Evolutionary conservation across 164 flowering plant species (phyloP), one percentile per base, ranked within the genome.

Genomic region (Vitis rupestris): DNA sequence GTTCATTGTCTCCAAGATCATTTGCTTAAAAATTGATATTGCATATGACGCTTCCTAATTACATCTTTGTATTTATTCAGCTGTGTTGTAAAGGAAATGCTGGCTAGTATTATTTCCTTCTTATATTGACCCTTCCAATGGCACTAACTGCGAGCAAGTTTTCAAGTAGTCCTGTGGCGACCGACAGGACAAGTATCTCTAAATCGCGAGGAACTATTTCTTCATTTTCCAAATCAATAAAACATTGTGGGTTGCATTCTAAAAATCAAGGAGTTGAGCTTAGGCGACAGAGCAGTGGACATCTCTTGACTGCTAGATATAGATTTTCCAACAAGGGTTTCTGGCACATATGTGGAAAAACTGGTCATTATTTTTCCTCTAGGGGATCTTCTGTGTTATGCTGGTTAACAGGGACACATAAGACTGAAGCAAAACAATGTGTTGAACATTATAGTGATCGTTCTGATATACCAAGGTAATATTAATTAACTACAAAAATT

Each of bases 401-500:
- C 74, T 71, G 63, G 5, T 87, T 88, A 12, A 81, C 73, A 63
- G 75, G 86, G 78, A 79, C 80, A 67, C 82, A 68, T 16, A 74
- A 80, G 47, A 68, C 82, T n/a, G 87, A 86, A 76, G 72, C 87
- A 61, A 78, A 76, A 78, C 85, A 84, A 76, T 76, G 79, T 66
- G 53, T 73, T 47, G 76, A 71, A 71, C 65, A 76, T 72, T 73
- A 66, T 64, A 72, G 70, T 73, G 90, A 82, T 77, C 70, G 71
- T 75, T 68, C 85, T 56, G 82, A 83, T 73, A 4, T 62, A 15
- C 78, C 81, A 61, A 78, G 94, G 94, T 90, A 81, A 72, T 15
- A 14, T 64, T 8, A 5, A 14, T 37, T 48, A 44, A 58, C 10
- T 31, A 47, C 44, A 37, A 37, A 37, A 37, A 37, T 37, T 37